Evolutionary conservation across 2,329 filamentous ascomycete species (phyloP).

Genomic region (Plenodomus biglobosus): DNA sequence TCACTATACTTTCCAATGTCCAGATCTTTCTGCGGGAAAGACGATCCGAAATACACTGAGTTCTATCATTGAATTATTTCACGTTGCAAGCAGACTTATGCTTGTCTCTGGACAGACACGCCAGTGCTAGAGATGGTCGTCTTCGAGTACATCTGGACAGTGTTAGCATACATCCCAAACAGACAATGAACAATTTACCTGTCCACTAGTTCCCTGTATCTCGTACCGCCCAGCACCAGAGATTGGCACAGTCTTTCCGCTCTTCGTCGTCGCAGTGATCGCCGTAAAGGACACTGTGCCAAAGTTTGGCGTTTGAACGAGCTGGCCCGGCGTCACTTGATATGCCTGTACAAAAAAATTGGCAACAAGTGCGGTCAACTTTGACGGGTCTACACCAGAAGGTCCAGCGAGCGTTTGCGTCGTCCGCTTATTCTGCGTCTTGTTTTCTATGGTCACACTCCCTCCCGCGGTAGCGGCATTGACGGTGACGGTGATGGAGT

Average conservation of each 20-base stretch:
- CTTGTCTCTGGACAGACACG: slow-evolving; percentile 15
- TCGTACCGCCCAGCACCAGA: slow-evolving; percentile 25
- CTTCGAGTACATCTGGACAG: slow-evolving; percentile 21
- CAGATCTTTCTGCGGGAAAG: too few relatives aligned
- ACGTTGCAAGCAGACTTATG: not conserved
- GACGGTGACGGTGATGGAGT: slow-evolving; percentile 24
- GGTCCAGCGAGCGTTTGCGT: slow-evolving; percentile 21
- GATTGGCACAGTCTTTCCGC: slow-evolving; percentile 17
- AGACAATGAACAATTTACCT: slow-evolving; percentile 9
- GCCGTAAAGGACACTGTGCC: slow-evolving; percentile 25
- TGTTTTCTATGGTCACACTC: slow-evolving; percentile 29
- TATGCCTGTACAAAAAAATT: slow-evolving; percentile 33
- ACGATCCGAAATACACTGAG: too few relatives aligned
- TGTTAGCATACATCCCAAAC: slow-evolving; percentile 1
- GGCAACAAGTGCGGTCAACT: slow-evolving; percentile 21
- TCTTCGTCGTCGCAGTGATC: slow-evolving; percentile 19
- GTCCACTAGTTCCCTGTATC: slow-evolving; percentile 29
- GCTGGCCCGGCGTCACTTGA: slow-evolving; percentile 22
- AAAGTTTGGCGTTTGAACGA: slow-evolving; percentile 23
- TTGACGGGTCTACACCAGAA: slow-evolving; percentile 9
- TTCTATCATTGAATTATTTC: not conserved
- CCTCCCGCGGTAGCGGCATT: slow-evolving; percentile 14
- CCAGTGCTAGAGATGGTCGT: slow-evolving; percentile 21
- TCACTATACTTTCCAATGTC: too few relatives aligned
- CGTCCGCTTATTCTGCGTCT: slow-evolving; percentile 22